Conservation (phyloP, 106 monocot species). For the Xerophyta viscosa region DNA sequence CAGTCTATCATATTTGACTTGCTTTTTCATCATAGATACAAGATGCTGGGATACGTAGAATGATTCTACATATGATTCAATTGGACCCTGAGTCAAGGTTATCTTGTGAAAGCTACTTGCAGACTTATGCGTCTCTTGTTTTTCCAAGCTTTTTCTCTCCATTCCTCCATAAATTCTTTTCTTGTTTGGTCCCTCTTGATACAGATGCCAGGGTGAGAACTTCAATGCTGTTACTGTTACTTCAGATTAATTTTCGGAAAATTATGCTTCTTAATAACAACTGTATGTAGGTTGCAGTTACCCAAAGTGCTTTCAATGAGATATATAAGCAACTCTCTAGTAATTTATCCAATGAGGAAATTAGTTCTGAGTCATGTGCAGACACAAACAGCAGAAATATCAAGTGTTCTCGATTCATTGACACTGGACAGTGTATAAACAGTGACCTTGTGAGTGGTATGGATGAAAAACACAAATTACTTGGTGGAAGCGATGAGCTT, state of each 20-base stretch:
- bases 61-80: conserved; percentile 99
- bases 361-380: conserved; percentile 6
- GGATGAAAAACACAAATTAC: conserved; percentile 12
- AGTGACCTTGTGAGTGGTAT: too few relatives aligned
- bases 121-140: conserved; percentile 60
- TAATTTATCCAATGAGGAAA: conserved; percentile 21
- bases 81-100: conserved; percentile 78
- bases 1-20: too few relatives aligned
- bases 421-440: too few relatives aligned
- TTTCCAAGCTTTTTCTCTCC: conserved; percentile 90
- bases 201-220: conserved; percentile 75
- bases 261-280: too few relatives aligned
- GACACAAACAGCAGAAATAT: background rate
- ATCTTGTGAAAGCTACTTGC: conserved; percentile 84
- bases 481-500: conserved; percentile 37
- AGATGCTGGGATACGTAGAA: conserved; percentile 71
- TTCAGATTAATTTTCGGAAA: too few relatives aligned
- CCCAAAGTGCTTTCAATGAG: conserved; percentile 63
- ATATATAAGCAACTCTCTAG: conserved; percentile 64
- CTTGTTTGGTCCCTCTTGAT: conserved; percentile 80
- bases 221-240: too few relatives aligned
- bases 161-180: conserved; percentile 93
- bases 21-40: conserved; percentile 66
- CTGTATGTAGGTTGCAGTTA: conserved; percentile 59
- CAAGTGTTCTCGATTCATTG: too few relatives aligned